A percentile compares a stretch with the other conserved stretches of the same genome.
phyloP scores from a whole-genome alignment of 2,329 filamentous ascomycete species.

The Biscogniauxia mediterranea region DNA sequence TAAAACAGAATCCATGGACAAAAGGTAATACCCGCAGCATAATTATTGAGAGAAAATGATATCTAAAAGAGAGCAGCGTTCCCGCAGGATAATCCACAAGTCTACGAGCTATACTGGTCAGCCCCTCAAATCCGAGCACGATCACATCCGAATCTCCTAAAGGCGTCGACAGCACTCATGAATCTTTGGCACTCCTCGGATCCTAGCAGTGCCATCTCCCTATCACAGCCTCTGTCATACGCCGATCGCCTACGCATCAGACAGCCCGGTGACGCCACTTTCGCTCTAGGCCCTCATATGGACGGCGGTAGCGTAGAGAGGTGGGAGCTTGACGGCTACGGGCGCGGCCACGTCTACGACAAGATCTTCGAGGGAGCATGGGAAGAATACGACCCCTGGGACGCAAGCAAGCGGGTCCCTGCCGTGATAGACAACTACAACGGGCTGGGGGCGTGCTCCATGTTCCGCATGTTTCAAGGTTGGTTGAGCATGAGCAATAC shows the following conservation, averaged over 20 bases:
- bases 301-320: constrained; percentile 74
- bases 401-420: constrained; percentile 65
- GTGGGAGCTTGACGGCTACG: constrained; percentile 71
- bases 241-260: constrained; percentile 72
- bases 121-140: constrained; percentile 65
- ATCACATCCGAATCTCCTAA: constrained; percentile 62
- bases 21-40: constrained; percentile 38
- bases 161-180: constrained; percentile 62
- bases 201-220: constrained; percentile 45
- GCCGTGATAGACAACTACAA: constrained; percentile 76
- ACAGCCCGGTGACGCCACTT: constrained; percentile 66
- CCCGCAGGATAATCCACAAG: constrained; percentile 63
- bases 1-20: constrained; percentile 60
- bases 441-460: constrained; percentile 76
- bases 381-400: constrained; percentile 82
- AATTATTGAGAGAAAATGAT: background rate
- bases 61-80: constrained; percentile 48
- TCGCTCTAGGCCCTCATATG: constrained; percentile 70
- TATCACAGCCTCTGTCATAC: constrained; percentile 60
- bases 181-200: constrained; percentile 58
- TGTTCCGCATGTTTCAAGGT: constrained; percentile 87
- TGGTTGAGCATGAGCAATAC: constrained; percentile 81
- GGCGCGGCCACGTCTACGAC: constrained; percentile 66
- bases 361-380: constrained; percentile 70
- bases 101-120: constrained; percentile 77